These are phyloP conservation scores for Cordia subcordata DNA, from an alignment of 257 asterid genomes.

Conservation along the genomic window DNA sequence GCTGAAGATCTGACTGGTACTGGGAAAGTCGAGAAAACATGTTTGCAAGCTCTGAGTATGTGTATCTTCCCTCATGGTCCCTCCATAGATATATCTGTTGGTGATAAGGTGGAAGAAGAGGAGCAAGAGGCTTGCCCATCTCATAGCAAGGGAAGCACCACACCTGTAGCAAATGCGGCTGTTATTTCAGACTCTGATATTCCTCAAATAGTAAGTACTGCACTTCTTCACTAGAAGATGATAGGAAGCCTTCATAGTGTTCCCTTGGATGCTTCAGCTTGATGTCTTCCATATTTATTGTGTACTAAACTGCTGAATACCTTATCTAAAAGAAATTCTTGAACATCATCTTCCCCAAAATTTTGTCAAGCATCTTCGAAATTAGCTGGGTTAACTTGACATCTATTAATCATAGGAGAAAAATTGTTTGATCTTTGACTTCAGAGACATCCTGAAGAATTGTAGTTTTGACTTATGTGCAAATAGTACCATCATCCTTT, in stretches of 20 bases:
- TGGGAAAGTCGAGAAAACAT: constrained; percentile 56
- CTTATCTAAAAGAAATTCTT: too few species aligned
- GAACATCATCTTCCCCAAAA: too few species aligned
- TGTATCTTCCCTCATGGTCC: constrained; percentile 50
- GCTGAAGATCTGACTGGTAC: constrained; percentile 49
- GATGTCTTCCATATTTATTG: not conserved
- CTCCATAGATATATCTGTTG: constrained; percentile 33
- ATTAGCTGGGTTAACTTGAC: not conserved
- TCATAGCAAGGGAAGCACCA: constrained; percentile 31
- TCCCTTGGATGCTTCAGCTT: not conserved
- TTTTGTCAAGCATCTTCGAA: too few species aligned
- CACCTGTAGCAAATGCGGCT: constrained; percentile 29
- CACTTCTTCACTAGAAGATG: not conserved
- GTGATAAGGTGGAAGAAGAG: constrained; percentile 27
- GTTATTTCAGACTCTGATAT: constrained; percentile 54
- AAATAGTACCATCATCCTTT: not conserved
- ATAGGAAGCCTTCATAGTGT: not conserved
- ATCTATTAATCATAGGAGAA: not conserved
- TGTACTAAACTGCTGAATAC: too few species aligned
- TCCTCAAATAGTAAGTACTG: constrained; percentile 64
- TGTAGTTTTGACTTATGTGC: constrained; percentile 1
- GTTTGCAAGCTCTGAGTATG: constrained; percentile 64
- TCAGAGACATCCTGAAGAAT: too few species aligned
- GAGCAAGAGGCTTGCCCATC: constrained; percentile 39
- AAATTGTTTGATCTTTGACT: not conserved